phyloP scores from a whole-genome alignment of 305 asterid species.

The Withania somnifera region DNA sequence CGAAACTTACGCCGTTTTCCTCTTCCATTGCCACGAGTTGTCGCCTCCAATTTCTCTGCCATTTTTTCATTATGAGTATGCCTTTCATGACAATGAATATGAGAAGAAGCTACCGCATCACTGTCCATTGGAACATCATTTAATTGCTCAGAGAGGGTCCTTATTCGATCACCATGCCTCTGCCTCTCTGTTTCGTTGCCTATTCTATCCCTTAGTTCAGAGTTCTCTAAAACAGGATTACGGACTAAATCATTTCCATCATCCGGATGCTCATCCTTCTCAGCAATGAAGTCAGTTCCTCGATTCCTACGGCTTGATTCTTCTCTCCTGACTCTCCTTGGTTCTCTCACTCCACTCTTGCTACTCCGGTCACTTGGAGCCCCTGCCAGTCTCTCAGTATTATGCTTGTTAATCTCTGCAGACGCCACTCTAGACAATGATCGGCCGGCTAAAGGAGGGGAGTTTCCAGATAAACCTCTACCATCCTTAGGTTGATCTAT shows the following conservation, averaged over 20 bases:
- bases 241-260: conserved; percentile 19
- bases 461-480: conserved; percentile 32
- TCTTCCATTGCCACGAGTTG: conserved; percentile 31
- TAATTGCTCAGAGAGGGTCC: conserved; percentile 55
- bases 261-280: conserved; percentile 13
- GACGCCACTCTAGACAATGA: conserved; percentile 14
- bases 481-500: conserved; percentile 27
- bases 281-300: conserved; percentile 21
- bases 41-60: conserved; percentile 30
- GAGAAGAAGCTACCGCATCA: conserved; percentile 60
- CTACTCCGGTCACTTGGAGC: conserved; percentile 24
- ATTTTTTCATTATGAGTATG: conserved; percentile 20
- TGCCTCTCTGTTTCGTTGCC: conserved; percentile 20
- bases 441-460: conserved; percentile 28
- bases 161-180: conserved; percentile 33
- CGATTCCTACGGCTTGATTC: conserved; percentile 31
- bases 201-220: conserved; percentile 30
- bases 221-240: conserved; percentile 33
- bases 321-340: conserved; percentile 37
- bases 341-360: conserved; percentile 32
- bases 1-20: conserved; percentile 65
- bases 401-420: conserved; percentile 23
- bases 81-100: conserved; percentile 30
- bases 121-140: conserved; percentile 40
- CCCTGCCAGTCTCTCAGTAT: conserved; percentile 7